Percentiles rank a stretch among this genome's conserved stretches.
Conservation (phyloP, 1,139 yeast species). For the Ogataea hybrid region DNA sequence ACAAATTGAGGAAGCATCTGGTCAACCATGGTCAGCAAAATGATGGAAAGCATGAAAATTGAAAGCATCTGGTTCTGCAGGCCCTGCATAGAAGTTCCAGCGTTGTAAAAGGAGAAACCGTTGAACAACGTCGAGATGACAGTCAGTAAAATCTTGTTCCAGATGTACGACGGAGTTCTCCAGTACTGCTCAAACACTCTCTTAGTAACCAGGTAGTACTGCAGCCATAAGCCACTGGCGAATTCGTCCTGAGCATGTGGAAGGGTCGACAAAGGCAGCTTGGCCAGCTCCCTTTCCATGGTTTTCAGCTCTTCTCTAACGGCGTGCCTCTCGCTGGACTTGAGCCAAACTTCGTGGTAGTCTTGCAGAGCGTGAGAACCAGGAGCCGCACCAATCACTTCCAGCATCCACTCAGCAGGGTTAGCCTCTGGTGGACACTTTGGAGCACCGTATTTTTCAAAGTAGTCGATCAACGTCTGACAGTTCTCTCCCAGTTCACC, state of each 20-base stretch:
- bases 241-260: conserved; percentile 39
- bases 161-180: conserved; percentile 73
- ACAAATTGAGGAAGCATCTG: conserved; percentile 75
- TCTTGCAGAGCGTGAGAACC: conserved; percentile 66
- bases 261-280: conserved; percentile 37
- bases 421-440: conserved; percentile 65
- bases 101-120: conserved; percentile 74
- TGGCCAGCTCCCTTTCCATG: conserved; percentile 46
- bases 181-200: conserved; percentile 66
- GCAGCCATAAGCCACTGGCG: conserved; percentile 48
- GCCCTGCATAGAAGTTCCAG: conserved; percentile 58
- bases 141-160: conserved; percentile 60
- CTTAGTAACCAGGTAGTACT: conserved; percentile 48
- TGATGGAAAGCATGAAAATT: conserved; percentile 63
- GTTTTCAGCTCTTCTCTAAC: conserved; percentile 41
- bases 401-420: conserved; percentile 85
- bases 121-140: conserved; percentile 55
- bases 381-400: conserved; percentile 79
- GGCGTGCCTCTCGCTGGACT: conserved; percentile 51
- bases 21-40: conserved; percentile 62
- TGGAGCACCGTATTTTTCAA: conserved; percentile 68
- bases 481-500: conserved; percentile 76
- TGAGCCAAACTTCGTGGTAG: conserved; percentile 64
- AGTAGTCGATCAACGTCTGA: conserved; percentile 57
- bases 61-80: conserved; percentile 66